These are phyloP conservation scores for Prunus fruticosa DNA, from an alignment of 306 rosid species.

Conservation along the genomic window DNA sequence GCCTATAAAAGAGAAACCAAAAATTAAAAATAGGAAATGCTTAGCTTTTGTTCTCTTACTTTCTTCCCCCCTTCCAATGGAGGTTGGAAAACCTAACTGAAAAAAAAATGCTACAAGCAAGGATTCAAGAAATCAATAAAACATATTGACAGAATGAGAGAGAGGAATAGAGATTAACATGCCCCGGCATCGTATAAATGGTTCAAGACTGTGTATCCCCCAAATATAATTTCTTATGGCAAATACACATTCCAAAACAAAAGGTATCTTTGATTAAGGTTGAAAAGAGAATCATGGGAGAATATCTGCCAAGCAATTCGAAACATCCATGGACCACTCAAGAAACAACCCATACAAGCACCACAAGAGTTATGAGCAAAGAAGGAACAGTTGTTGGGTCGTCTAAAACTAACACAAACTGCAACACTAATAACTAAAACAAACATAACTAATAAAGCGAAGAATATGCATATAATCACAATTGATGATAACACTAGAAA, in stretches of 20 bases:
- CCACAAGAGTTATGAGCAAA: no score
- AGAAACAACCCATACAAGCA: no score
- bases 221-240: neutral
- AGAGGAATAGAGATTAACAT: neutral
- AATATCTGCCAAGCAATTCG: no score
- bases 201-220: neutral
- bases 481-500: neutral
- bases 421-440: neutral
- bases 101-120: neutral
- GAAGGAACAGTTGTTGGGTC: neutral
- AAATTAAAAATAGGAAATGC: neutral
- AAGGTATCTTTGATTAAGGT: neutral
- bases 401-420: neutral
- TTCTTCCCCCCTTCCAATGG: neutral
- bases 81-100: neutral
- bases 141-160: neutral
- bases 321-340: no score
- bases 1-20: conserved; percentile 47
- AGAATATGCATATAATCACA: neutral
- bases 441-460: neutral
- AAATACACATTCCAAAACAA: neutral
- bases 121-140: neutral
- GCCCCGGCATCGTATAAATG: neutral
- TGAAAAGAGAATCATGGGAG: neutral
- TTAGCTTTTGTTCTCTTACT: neutral